Percentiles rank a stretch among this genome's conserved stretches.
These are phyloP conservation scores for Geum urbanum DNA, from an alignment of 306 rosid genomes.

Conservation along the genomic window DNA sequence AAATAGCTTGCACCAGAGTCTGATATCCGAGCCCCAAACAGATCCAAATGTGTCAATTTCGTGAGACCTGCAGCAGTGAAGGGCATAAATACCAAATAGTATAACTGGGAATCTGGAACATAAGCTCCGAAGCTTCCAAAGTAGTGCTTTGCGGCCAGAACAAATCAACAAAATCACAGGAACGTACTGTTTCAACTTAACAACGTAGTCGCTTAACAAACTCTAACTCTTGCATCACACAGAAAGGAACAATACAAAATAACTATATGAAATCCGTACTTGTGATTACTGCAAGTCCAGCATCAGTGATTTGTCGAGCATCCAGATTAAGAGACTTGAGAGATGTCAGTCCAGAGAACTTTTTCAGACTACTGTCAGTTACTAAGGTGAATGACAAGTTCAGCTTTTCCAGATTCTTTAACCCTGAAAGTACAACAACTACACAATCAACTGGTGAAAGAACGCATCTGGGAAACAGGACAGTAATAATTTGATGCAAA, in stretches of 20 bases:
- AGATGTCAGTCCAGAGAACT: constrained; percentile 56
- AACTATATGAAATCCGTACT: constrained; percentile 31
- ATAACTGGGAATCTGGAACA: not conserved
- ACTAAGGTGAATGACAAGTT: constrained; percentile 67
- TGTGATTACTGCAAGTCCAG: constrained; percentile 54
- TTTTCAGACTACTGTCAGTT: constrained; percentile 50
- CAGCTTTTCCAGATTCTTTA: constrained; percentile 57
- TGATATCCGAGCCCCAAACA: constrained; percentile 64
- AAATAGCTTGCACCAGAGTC: constrained; percentile 54
- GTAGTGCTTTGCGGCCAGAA: not conserved
- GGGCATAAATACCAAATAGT: not conserved
- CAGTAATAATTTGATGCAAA: not conserved
- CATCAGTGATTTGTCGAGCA: constrained; percentile 63
- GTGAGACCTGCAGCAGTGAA: constrained; percentile 58
- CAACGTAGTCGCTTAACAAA: not conserved
- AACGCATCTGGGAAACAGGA: not conserved
- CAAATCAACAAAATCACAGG: not conserved
- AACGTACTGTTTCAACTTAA: not conserved
- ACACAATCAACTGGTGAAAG: not conserved
- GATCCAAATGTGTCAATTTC: constrained; percentile 61
- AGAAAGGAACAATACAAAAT: not conserved
- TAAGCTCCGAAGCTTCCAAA: not conserved
- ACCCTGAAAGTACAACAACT: constrained; percentile 35
- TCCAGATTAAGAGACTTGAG: constrained; percentile 87
- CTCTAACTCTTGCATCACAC: not conserved